Percentiles rank a stretch among this genome's conserved stretches.
Conservation (phyloP, 108 stramenopile genomes). For the Cyclotella cryptica region DNA sequence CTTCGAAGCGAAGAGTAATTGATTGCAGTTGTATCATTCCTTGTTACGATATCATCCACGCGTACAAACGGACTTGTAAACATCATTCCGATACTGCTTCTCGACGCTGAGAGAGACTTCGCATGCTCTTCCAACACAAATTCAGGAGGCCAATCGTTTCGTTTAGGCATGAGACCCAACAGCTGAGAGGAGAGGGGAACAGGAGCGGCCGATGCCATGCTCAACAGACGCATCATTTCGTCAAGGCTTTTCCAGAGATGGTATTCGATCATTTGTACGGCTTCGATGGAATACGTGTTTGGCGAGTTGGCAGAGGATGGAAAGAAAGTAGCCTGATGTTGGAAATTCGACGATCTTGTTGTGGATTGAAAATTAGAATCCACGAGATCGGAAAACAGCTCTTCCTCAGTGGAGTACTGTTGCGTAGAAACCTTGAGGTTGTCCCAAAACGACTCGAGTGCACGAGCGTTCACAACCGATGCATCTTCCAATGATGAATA, state of each 20-base stretch:
- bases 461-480: slow-evolving; percentile 21
- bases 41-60: slow-evolving; percentile 21
- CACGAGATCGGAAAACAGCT: slow-evolving; percentile 12
- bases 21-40: background rate
- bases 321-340: slow-evolving; percentile 3
- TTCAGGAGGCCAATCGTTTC: slow-evolving; percentile 41
- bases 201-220: slow-evolving; percentile 15
- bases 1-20: slow-evolving; percentile 35
- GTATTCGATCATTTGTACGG: slow-evolving; percentile 37
- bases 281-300: slow-evolving; percentile 7
- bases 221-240: slow-evolving; percentile 41
- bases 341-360: background rate
- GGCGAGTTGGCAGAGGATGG: slow-evolving; percentile 9
- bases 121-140: slow-evolving; percentile 41
- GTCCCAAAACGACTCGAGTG: slow-evolving; percentile 32
- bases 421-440: background rate
- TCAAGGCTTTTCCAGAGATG: slow-evolving; percentile 45
- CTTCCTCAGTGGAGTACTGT: slow-evolving; percentile 16
- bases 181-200: slow-evolving; percentile 46
- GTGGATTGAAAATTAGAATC: background rate
- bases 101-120: slow-evolving; percentile 11
- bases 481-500: slow-evolving; percentile 18
- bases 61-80: slow-evolving; percentile 37
- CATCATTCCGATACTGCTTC: slow-evolving; percentile 28
- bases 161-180: slow-evolving; percentile 43